Percentiles rank a stretch among this genome's conserved stretches.
Conservation (phyloP, 2,329 filamentous ascomycete species). For the Xylariaceae sp. region DNA sequence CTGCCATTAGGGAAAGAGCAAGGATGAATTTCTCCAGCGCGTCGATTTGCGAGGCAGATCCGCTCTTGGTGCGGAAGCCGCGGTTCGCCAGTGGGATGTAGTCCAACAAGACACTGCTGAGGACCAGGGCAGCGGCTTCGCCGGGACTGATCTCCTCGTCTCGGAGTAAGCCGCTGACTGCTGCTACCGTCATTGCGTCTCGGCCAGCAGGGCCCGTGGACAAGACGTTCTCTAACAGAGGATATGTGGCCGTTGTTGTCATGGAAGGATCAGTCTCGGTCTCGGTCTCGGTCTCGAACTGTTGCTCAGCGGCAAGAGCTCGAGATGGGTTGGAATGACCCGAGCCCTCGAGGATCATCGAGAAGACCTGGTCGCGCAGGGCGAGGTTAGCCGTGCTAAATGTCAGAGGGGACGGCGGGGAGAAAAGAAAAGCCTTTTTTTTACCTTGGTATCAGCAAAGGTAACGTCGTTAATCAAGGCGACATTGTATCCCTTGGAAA, state of each 20-base stretch:
- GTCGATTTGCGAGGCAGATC: neutral
- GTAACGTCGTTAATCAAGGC: neutral
- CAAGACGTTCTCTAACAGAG: neutral
- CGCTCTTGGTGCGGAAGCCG: neutral
- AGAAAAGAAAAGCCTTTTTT: no score
- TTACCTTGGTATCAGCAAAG: slow-evolving; percentile 1
- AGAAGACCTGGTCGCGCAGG: slow-evolving; percentile 2
- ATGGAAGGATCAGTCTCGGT: neutral
- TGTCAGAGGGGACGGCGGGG: no score
- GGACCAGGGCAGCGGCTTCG: neutral
- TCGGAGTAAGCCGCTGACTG: neutral
- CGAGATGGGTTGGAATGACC: neutral
- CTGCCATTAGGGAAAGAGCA: neutral
- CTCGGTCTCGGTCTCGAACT: neutral
- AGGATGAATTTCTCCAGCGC: neutral
- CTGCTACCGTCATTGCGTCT: neutral
- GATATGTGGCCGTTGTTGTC: neutral
- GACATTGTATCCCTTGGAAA: neutral
- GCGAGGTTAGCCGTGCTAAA: no score
- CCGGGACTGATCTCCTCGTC: neutral
- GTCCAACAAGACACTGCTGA: neutral
- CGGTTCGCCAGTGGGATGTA: neutral
- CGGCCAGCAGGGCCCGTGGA: neutral
- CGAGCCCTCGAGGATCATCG: neutral
- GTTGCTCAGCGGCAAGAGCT: neutral